These are phyloP conservation scores for Bimuria novae-zelandiae DNA, from an alignment of 2,329 filamentous ascomycete species.

Conservation along the genomic window DNA sequence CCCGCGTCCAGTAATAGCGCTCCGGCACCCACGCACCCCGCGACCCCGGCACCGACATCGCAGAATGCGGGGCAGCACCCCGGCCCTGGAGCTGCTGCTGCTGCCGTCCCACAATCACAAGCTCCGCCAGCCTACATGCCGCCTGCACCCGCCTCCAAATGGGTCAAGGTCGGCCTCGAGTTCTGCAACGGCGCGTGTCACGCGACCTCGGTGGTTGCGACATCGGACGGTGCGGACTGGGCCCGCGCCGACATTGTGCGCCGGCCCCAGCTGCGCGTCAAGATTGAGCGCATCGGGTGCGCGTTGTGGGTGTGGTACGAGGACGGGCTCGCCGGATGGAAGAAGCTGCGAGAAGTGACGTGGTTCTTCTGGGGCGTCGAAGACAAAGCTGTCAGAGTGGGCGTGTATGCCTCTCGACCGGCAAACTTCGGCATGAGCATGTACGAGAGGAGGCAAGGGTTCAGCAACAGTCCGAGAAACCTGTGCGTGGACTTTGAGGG, in stretches of 20 bases:
- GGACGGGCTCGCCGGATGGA: conserved; percentile 53
- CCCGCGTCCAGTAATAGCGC: conserved; percentile 15
- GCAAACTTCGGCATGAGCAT: conserved; percentile 51
- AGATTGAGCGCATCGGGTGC: conserved; percentile 61
- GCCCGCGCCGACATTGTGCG: conserved; percentile 48
- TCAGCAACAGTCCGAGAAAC: conserved; percentile 36
- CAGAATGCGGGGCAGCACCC: conserved; percentile 20
- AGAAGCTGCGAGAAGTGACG: conserved; percentile 63
- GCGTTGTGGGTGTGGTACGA: conserved; percentile 64
- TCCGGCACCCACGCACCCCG: conserved; percentile 6
- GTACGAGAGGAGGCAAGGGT: conserved; percentile 39
- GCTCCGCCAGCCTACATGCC: conserved; percentile 43
- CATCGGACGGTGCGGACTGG: conserved; percentile 63
- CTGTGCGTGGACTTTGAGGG: conserved; percentile 49
- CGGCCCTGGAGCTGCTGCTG: background rate
- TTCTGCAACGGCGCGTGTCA: conserved; percentile 60
- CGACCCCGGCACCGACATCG: conserved; percentile 10
- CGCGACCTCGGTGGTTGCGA: conserved; percentile 62
- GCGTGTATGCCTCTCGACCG: conserved; percentile 62
- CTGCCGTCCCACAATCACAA: conserved; percentile 28
- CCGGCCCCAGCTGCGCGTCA: conserved; percentile 58
- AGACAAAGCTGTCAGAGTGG: conserved; percentile 62
- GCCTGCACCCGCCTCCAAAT: conserved; percentile 56
- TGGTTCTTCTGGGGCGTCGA: conserved; percentile 66
- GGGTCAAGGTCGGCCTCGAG: conserved; percentile 65